Percentiles rank a stretch among this genome's conserved stretches.
phyloP scores from a whole-genome alignment of 176 grass and related monocot species.

The Oryza australiensis region DNA sequence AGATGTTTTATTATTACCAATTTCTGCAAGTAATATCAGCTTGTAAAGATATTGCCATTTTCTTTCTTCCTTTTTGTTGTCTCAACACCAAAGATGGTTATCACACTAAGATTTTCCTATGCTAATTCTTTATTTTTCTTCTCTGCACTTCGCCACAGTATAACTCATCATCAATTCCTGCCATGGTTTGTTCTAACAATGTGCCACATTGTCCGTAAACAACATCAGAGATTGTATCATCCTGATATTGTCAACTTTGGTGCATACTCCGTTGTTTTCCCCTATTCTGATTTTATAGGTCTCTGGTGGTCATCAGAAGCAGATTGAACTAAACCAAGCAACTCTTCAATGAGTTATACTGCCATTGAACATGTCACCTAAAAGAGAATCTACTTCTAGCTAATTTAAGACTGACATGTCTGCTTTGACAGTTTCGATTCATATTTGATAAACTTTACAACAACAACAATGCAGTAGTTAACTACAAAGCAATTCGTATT shows the following conservation, averaged over 20 bases:
- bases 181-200: neutral
- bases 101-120: neutral
- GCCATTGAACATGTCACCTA: neutral
- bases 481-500: slow-evolving; percentile 11
- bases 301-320: neutral
- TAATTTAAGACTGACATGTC: neutral
- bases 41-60: neutral
- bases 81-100: neutral
- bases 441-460: neutral
- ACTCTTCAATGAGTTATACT: neutral
- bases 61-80: neutral
- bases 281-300: neutral
- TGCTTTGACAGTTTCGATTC: neutral
- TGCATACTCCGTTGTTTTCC: neutral
- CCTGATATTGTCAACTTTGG: neutral
- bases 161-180: neutral
- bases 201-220: neutral
- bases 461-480: neutral
- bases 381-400: slow-evolving; percentile 13
- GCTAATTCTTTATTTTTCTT: no score
- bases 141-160: neutral
- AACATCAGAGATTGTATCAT: neutral
- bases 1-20: neutral
- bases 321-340: slow-evolving; percentile 1
- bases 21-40: neutral